Base-by-base conservation (phyloP, 2,329 filamentous ascomycete species). In the Aspergillus sp. region DNA sequence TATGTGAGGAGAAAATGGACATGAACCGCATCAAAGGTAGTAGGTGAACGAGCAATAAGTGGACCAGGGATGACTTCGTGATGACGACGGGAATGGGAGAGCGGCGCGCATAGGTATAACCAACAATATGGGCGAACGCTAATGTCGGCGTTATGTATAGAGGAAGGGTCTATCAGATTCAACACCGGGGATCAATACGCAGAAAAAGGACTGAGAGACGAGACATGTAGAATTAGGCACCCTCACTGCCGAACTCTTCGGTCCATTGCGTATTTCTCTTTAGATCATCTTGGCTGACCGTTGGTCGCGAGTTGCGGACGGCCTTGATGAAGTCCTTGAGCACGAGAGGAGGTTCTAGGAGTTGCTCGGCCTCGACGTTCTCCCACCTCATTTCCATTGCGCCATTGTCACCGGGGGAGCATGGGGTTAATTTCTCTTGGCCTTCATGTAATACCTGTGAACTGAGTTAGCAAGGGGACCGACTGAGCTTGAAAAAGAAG, bases 331-430 rank as follows among this genome's bases (percentile, higher is more conserved):
- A 98, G 74, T 99, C 95, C 73, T 96, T 96, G 56, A 96, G 83
- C 62, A 88, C 83, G 20, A 99, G 86, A 1, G 91, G 84, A 1
- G 95, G 96, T 68, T 97, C 93, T 8, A 95, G 83, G 1, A 99
- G 83, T 68, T 90, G 82, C 1, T 97, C 92, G 6, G 89, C 87
- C 48, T 93, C 88, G 17, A 99, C 82, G 59, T 93, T 87, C 66
- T 91, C 90, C 87, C 95, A 98, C 2, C 87, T 90, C 91, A 98
- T 97, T 75, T 99, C 95, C 64, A 87, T 85, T 17, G 92, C 93
- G 13, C 90, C 89, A 0, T 82, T 76, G 66, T 97, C 93, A 39
- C 95, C 95, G 0, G 95, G 96, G 3, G 93, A 97, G 79, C 95
- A 99, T 0, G 95, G 96, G 0, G 92, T 98, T 32, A 81, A 61